Evolutionary conservation across 163 green algal species (phyloP).

Genomic region (Chloromonas sp.): DNA sequence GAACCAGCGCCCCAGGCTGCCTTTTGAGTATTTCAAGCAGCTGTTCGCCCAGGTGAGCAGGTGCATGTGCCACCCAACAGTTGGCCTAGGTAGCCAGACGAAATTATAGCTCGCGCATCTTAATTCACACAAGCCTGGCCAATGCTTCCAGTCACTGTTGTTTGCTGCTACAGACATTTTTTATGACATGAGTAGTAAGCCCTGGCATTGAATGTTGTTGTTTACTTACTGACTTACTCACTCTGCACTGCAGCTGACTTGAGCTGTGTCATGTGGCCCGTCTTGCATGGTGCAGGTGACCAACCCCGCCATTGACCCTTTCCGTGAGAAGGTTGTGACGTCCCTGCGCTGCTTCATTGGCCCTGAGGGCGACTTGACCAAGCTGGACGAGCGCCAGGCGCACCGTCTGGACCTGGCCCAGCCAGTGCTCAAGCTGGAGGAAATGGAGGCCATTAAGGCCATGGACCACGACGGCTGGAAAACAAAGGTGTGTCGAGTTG

Average conservation of each 20-base stretch:
- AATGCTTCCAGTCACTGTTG: too few species aligned
- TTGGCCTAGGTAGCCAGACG: neutral
- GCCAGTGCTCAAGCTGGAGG: slow-evolving; percentile 68
- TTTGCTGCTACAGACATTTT: too few species aligned
- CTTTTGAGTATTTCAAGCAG: slow-evolving; percentile 98
- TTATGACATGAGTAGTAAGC: too few species aligned
- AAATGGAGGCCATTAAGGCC: slow-evolving; percentile 56
- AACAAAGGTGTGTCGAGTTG: slow-evolving; percentile 39
- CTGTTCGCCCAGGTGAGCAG: slow-evolving; percentile 83
- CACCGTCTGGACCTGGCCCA: slow-evolving; percentile 60
- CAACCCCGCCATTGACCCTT: slow-evolving; percentile 94
- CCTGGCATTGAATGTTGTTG: too few species aligned
- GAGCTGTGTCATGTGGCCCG: too few species aligned
- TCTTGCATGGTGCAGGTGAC: slow-evolving; percentile 68
- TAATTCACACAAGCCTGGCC: too few species aligned
- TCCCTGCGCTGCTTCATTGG: slow-evolving; percentile 86
- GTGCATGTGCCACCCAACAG: neutral
- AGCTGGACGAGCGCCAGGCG: slow-evolving; percentile 45
- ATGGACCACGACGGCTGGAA: slow-evolving; percentile 61
- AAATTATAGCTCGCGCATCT: too few species aligned
- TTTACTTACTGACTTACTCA: too few species aligned
- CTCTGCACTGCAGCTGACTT: too few species aligned
- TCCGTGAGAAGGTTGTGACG: slow-evolving; percentile 91
- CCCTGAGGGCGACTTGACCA: slow-evolving; percentile 85
- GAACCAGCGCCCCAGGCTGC: slow-evolving; percentile 69